Base-by-base conservation (phyloP, 2,329 filamentous ascomycete species). In the Colletotrichum brevisporum region DNA sequence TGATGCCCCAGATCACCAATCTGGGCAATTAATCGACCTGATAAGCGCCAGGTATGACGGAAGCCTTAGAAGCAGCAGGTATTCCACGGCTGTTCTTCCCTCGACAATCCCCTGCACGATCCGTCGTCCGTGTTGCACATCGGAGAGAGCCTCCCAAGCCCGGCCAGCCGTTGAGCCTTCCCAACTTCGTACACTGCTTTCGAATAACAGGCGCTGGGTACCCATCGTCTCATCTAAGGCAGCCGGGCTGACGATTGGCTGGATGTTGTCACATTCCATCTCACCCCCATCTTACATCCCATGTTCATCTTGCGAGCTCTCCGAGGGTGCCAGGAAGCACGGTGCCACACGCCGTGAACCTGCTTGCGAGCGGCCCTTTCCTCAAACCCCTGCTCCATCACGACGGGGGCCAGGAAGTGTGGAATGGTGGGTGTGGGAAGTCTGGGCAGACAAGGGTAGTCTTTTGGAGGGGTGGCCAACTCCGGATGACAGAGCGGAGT, bases 221-320 rank as follows among this genome's bases (percentile, higher is more conserved):
- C 58, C 57, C 27, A 54, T 39, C 64, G 67, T 70, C 67, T 70
- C 67, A 70, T 70, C 57, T 63, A 58, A 63, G 63, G 64, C 56
- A 47, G 53, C 45, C 24, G 36, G 47, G n/a, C 47, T 68, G 58
- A 47, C 52, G 36, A 67, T 70, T 67, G 57, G 57, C 57, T 63
- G 57, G 53, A 26, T 60, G 51, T 70, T 53, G 57, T 68, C 67
- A 54, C 53, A 54, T 59, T 63, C 58, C 63, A 68, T 70, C 52
- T 55, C 67, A 68, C 58, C 67, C 31, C 63, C 66, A 69, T 69
- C 63, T 62, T 63, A 36, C 56, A 62, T 56, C 41, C 64, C 43
- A 57, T 70, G 56, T 48, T 62, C 63, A 62, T 69, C 63, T 69
- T 65, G 61, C 54, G 50, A 55, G 54, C 51, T 62, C 45, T 69